Evolutionary conservation across 2,329 filamentous ascomycete species (phyloP), one percentile per base, ranked within the genome.

Genomic region (Metarhizium anisopliae): DNA sequence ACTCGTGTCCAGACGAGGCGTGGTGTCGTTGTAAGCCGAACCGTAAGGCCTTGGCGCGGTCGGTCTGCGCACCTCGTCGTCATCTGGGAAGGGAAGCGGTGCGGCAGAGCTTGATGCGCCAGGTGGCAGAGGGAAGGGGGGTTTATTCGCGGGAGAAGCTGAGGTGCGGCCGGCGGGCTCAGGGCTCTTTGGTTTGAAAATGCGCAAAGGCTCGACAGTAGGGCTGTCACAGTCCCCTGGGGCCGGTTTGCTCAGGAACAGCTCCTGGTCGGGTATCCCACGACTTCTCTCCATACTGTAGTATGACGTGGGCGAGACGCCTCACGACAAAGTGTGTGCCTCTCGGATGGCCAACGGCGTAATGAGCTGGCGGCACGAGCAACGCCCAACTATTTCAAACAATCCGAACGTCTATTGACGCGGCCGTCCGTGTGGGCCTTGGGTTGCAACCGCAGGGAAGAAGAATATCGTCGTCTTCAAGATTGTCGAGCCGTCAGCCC

Each of bases 141-240:
- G 82, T 63, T 83, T 82, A 66, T 72, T 81, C 65, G 72, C 59
- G 10, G 66, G 64, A 45, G 61, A 67, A 42, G 68, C 67, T 8
- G 66, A 63, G 54, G 59, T 63, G 60, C 74, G 72, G 55, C 76
- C 74, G 55, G 70, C 67, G 55, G 83, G 83, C 53, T 78, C 78
- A 36, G 85, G 81, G 56, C 85, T 87, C 63, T 84, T 82, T 56
- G 86, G 84, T 71, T 95, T 95, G 75, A 86, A 86, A 69, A 95
- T 95, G 66, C 90, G 84, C 72, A 96, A 73, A 58, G 91, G 91
- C 65, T 89, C 89, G 63, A 95, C 82, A 18, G 88, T 89, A 56
- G 90, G 89, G 64, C 89, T 90, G 64, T 90, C 84, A 51, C 73
- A 73, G 58, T 75, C 77, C 11, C 73, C 70, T 8, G 74, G 74